phyloP scores from a whole-genome alignment of 2,329 filamentous ascomycete species.

The Colletotrichum shisoi region DNA sequence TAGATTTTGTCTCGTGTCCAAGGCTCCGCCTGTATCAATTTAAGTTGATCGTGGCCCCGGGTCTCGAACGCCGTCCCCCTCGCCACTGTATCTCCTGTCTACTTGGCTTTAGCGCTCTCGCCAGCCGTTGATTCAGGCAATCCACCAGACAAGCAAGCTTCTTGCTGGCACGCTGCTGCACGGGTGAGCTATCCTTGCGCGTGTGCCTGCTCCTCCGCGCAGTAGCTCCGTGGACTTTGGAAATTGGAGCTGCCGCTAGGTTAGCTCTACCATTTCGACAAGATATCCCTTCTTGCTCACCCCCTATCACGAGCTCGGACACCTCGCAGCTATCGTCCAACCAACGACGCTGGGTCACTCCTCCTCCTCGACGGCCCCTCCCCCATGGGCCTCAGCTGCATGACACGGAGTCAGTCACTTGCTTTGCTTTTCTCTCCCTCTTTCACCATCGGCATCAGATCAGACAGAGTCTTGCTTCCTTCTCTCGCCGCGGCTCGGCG shows the following conservation, averaged over 20 bases:
- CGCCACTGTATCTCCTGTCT: background rate
- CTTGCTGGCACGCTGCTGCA: conserved; percentile 7
- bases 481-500: background rate
- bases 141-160: background rate
- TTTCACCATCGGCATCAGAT: conserved; percentile 4
- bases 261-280: background rate
- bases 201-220: background rate
- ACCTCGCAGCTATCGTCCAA: conserved; percentile 16
- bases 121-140: conserved; percentile 5
- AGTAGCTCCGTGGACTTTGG: conserved; percentile 1
- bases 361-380: conserved; percentile 2
- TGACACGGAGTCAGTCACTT: conserved; percentile 32
- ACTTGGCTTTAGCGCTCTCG: conserved; percentile 2
- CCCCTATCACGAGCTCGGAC: conserved; percentile 23
- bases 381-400: conserved; percentile 26
- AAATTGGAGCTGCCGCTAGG: background rate
- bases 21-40: conserved; percentile 30
- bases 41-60: conserved; percentile 13
- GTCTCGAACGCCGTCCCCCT: background rate
- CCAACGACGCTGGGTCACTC: conserved; percentile 20
- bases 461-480: conserved; percentile 7
- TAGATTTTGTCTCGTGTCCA: conserved; percentile 22
- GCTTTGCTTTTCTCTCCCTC: conserved; percentile 23
- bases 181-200: background rate
- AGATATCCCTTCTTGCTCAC: background rate